A percentile compares a stretch with the other conserved stretches of the same genome.
Evolutionary conservation across 176 grass and related monocot species (phyloP).

Genomic region (Musa itinerans): DNA sequence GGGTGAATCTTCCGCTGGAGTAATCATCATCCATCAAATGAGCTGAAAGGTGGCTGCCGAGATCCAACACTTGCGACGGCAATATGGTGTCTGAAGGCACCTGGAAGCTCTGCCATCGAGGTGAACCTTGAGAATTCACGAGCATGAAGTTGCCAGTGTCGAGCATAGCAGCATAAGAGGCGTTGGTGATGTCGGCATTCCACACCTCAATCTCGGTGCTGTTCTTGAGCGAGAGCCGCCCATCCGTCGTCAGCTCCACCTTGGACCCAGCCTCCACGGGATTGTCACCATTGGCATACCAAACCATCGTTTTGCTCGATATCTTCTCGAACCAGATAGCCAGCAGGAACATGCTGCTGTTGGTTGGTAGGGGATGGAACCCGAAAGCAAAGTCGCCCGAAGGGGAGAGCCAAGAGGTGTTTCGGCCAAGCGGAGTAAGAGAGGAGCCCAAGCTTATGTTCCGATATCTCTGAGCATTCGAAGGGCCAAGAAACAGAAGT

Average conservation of each 20-base stretch:
- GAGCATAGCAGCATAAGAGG: slow-evolving; percentile 23
- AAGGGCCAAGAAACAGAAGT: too few species aligned
- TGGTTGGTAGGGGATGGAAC: background rate
- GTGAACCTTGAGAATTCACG: slow-evolving; percentile 7
- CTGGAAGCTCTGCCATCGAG: slow-evolving; percentile 28
- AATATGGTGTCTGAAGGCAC: slow-evolving; percentile 39
- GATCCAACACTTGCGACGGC: slow-evolving; percentile 18
- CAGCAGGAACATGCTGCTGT: slow-evolving; percentile 17
- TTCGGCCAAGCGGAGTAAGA: background rate
- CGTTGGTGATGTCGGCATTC: slow-evolving; percentile 3
- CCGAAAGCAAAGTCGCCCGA: slow-evolving; percentile 24
- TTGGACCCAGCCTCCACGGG: background rate
- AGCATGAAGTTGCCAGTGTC: slow-evolving; percentile 37
- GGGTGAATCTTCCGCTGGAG: slow-evolving; percentile 29
- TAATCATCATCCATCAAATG: slow-evolving; percentile 27
- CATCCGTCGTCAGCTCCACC: slow-evolving; percentile 23
- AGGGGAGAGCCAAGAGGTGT: slow-evolving; percentile 19
- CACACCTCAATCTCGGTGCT: background rate
- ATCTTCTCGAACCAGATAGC: slow-evolving; percentile 41
- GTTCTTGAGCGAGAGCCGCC: slow-evolving; percentile 20
- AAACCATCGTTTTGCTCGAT: slow-evolving; percentile 13
- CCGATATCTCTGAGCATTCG: too few species aligned
- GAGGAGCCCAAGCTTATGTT: slow-evolving; percentile 15
- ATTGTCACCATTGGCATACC: slow-evolving; percentile 29
- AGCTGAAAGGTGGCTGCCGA: slow-evolving; percentile 2